Evolutionary conservation across 2,329 filamentous ascomycete species (phyloP).

Genomic region (Westerdykella aurantiaca): DNA sequence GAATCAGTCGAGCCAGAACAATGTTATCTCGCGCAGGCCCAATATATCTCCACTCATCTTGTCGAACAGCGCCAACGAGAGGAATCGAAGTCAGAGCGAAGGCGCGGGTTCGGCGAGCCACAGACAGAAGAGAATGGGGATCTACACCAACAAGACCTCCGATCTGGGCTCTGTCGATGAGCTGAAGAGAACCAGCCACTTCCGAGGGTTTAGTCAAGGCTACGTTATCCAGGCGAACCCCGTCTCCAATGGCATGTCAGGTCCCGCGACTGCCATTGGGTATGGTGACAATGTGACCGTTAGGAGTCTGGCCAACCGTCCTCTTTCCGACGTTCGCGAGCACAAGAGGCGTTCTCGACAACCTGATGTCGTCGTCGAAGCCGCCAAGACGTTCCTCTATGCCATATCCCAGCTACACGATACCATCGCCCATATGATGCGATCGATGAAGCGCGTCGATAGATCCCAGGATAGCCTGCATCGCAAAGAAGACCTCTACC

Average conservation of each 20-base stretch:
- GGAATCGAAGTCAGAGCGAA: slow-evolving; percentile 59
- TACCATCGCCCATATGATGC: slow-evolving; percentile 32
- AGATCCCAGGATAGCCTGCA: slow-evolving; percentile 42
- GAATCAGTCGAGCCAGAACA: slow-evolving; percentile 62
- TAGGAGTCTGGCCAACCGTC: slow-evolving; percentile 39
- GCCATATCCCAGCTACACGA: slow-evolving; percentile 48
- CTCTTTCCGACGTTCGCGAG: slow-evolving; percentile 54
- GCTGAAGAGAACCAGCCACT: slow-evolving; percentile 47
- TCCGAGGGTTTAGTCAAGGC: slow-evolving; percentile 54
- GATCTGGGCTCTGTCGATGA: slow-evolving; percentile 52
- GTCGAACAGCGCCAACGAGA: slow-evolving; percentile 60
- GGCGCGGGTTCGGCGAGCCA: slow-evolving; percentile 48
- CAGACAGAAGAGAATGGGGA: slow-evolving; percentile 56
- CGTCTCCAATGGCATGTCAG: slow-evolving; percentile 23
- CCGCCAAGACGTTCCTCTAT: slow-evolving; percentile 51
- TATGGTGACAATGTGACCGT: slow-evolving; percentile 33
- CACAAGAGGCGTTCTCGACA: slow-evolving; percentile 46
- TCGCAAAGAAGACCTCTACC: slow-evolving; percentile 43
- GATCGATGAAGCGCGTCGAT: slow-evolving; percentile 31
- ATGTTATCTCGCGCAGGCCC: slow-evolving; percentile 58
- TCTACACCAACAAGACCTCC: slow-evolving; percentile 52
- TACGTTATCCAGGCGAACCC: slow-evolving; percentile 39
- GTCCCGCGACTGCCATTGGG: slow-evolving; percentile 28
- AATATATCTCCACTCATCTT: slow-evolving; percentile 66
- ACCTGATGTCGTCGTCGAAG: slow-evolving; percentile 49